Evolutionary conservation across 495 filamentous ascomycete species (phyloP).

Genomic region (Daldinia bambusicola): DNA sequence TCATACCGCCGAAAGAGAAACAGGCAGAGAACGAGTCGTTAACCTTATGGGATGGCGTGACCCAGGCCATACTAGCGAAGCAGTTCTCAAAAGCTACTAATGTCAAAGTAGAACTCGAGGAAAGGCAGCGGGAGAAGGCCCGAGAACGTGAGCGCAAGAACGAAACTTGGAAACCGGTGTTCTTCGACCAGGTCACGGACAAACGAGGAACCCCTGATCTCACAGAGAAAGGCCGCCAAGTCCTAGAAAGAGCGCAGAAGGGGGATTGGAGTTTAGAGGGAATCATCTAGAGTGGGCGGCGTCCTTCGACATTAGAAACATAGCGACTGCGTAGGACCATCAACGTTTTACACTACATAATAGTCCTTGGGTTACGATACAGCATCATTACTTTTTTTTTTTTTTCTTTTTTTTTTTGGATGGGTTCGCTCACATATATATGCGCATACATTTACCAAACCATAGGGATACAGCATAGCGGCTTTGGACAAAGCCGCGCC

Average conservation of each 20-base stretch:
- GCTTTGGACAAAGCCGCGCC: conserved; percentile 41
- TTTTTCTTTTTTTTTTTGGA: conserved; percentile 34
- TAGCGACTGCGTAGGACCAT: conserved; percentile 4
- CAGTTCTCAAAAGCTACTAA: conserved; percentile 86
- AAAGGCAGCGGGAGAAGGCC: conserved; percentile 84
- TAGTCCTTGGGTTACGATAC: conserved; percentile 38
- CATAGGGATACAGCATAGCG: conserved; percentile 43
- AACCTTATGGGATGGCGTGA: conserved; percentile 87
- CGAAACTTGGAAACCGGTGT: conserved; percentile 84
- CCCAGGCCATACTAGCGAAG: conserved; percentile 83
- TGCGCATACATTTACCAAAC: conserved; percentile 37
- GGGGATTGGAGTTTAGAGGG: conserved; percentile 65
- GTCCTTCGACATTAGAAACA: conserved; percentile 14
- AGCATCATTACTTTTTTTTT: conserved; percentile 23
- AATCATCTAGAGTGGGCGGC: conserved; percentile 46
- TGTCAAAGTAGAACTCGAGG: conserved; percentile 90
- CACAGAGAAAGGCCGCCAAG: conserved; percentile 77
- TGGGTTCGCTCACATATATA: conserved; percentile 42
- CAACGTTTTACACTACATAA: conserved; percentile 17
- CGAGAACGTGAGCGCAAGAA: conserved; percentile 74
- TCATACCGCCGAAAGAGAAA: conserved; percentile 74
- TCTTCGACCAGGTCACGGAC: conserved; percentile 81
- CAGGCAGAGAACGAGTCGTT: conserved; percentile 93
- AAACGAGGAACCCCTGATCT: conserved; percentile 81
- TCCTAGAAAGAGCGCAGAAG: conserved; percentile 72